Base-by-base conservation (phyloP, 2,329 filamentous ascomycete species). In the Talaromyces sp. region DNA sequence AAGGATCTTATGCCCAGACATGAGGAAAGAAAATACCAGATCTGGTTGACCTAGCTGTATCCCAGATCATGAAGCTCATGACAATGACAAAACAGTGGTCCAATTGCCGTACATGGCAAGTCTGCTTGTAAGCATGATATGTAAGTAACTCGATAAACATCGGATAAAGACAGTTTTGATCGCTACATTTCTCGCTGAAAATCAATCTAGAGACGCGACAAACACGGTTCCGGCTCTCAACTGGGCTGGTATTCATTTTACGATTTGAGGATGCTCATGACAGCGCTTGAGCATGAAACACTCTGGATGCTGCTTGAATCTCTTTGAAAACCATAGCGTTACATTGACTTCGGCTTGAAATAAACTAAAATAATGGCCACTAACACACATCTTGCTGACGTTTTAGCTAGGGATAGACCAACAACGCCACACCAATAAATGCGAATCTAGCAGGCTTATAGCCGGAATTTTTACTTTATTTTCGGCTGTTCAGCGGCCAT, bases 391-490 rank as follows among this genome's bases (percentile, higher is more conserved):
- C 23, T 14, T 48, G 44, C 44, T 48, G 44, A 48, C 44, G 44
- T 11, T 42, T 16, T 14, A 16, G n/a, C 16, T 57, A 57, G 39
- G 11, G 37, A 21, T 21, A 33, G 9, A 12, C n/a, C n/a, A n/a
- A 33, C 37, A 44, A 44, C 37, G 55, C 16, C 14, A 44, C n/a
- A 5, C 23, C 23, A 44, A 44, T 39, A 14, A 28, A 0, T 14
- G 5, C 18, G 42, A 42, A n/a, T 33, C 16, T 18, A 44, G 37
- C 33, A 14, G 21, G 25, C 7, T 35, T 14, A 14, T 58, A 58
- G 56, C 56, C 56, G 40, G 56, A 58, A 58, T 58, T 58, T 35
- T n/a, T 18, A 44, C 11, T 31, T 46, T 11, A 58, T 44, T 58
- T 58, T 58, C 40, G 56, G 56, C 56, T 46, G 33, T 58, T 48